Base-by-base conservation (phyloP, 495 filamentous ascomycete genomes). In the Penicillium atrosanguineum region DNA sequence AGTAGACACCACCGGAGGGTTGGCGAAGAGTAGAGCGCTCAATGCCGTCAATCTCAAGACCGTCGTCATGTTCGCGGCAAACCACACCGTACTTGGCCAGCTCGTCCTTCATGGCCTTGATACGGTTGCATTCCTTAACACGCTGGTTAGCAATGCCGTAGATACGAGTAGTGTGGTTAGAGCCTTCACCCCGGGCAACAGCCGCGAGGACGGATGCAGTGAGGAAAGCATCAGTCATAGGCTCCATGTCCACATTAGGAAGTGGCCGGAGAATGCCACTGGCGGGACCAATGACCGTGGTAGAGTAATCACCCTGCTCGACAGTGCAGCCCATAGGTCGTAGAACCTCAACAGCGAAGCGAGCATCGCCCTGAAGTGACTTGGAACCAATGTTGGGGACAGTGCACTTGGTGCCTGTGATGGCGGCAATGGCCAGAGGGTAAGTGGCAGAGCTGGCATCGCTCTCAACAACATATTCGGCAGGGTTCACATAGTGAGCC, bases 211-310 rank as follows among this genome's bases (percentile, higher is more conserved):
- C 89, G 12, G 90, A 93, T 16, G 94, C 94, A 23, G 89, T 95
- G 26, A 99, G 76, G 80, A 99, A 99, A 47, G 94, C 94, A 75
- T 99, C 94, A 0, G 94, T 99, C 94, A 99, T 99, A 15, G 91
- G 89, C 64, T 97, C 94, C 94, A 99, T 99, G 63, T 99, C 91
- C 23, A 97, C 84, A 44, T 92, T 82, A 2, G 84, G 78, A 9
- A 90, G 70, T 0, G 85, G 80, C 55, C 84, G 85, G 39, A 99
- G 71, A 5, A 78, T 71, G 20, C 91, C 93, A 50, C 74, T 73
- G 15, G 80, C 71, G n/a, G 93, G 93, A 3, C 94, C 94, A 39
- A 84, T 94, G 14, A 99, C 95, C 2, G 93, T 97, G 12, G 94
- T 99, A 1, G 91, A 96, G 29, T 74, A 80, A 36, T 84, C 85